Conservation (phyloP, 306 rosid species). For the Lathyrus oleraceus region DNA sequence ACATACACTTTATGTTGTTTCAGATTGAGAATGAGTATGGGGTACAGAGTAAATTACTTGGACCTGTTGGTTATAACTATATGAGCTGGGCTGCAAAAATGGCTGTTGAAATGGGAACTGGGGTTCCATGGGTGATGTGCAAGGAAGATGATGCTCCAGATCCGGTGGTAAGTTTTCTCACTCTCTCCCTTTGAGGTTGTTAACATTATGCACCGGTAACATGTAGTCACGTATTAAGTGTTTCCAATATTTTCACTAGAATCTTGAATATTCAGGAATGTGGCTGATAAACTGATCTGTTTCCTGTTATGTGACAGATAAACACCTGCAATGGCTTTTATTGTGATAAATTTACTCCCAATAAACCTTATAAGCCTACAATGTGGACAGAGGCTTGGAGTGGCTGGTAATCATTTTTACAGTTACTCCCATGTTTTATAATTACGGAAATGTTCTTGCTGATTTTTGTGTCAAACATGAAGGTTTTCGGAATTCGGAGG, state of each 20-base stretch:
- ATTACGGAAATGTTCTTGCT: slow-evolving; percentile 19
- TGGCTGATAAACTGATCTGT: slow-evolving; percentile 31
- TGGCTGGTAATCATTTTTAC: slow-evolving; percentile 73
- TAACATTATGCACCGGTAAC: slow-evolving; percentile 16
- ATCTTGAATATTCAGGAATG: slow-evolving; percentile 20
- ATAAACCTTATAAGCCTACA: slow-evolving; percentile 86
- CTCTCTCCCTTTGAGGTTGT: slow-evolving; percentile 20
- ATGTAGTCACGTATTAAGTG: background rate
- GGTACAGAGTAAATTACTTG: slow-evolving; percentile 75
- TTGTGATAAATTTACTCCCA: slow-evolving; percentile 88
- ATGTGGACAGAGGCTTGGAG: slow-evolving; percentile 99
- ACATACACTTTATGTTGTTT: slow-evolving; percentile 18
- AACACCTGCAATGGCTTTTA: slow-evolving; percentile 97
- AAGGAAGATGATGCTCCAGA: slow-evolving; percentile 99
- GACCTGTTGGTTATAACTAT: slow-evolving; percentile 80
- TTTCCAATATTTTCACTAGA: background rate
- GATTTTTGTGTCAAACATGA: slow-evolving; percentile 18
- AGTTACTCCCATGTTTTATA: slow-evolving; percentile 22
- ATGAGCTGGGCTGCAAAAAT: slow-evolving; percentile 95
- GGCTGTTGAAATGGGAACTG: slow-evolving; percentile 90
- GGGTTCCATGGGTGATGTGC: slow-evolving; percentile 99
- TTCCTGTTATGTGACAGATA: slow-evolving; percentile 59
- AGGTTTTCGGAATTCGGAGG: slow-evolving; percentile 98
- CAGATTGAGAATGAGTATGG: slow-evolving; percentile 99
- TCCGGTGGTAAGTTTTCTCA: slow-evolving; percentile 77